Percentiles rank a stretch among this genome's conserved stretches.
These are phyloP conservation scores for Rubroshorea leprosula DNA, from an alignment of 345 rosid genomes.

Conservation along the genomic window DNA sequence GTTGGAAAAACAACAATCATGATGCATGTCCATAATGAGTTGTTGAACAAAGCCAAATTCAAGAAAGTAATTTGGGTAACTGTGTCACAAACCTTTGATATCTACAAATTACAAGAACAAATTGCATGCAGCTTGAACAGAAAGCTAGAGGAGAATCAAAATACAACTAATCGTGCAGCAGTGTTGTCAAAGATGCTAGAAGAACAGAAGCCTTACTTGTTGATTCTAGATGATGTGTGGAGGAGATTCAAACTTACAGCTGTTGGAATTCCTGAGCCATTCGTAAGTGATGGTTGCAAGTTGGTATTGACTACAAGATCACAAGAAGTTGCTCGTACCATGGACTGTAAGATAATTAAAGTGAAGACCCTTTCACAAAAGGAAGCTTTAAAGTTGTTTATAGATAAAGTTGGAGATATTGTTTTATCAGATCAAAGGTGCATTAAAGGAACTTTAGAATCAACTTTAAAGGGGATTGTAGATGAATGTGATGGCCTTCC, in stretches of 20 bases:
- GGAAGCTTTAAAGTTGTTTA: no score
- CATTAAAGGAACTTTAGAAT: no score
- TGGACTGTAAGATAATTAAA: conserved; percentile 7
- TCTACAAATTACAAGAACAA: neutral
- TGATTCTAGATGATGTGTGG: neutral
- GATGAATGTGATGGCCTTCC: no score
- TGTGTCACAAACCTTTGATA: neutral
- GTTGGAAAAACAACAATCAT: neutral
- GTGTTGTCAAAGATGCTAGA: no score
- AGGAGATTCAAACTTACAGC: neutral
- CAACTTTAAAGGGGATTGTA: no score
- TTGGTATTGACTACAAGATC: conserved; percentile 16
- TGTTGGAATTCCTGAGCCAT: conserved; percentile 12
- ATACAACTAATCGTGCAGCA: neutral
- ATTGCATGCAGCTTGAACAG: neutral
- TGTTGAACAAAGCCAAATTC: neutral
- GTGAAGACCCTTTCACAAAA: conserved; percentile 16
- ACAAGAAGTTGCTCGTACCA: neutral
- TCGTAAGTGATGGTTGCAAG: neutral
- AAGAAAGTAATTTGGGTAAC: neutral
- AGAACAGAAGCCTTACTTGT: no score
- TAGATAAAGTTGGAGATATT: no score
- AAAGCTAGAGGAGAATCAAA: no score
- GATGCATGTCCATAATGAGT: neutral
- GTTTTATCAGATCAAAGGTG: no score